Base-by-base conservation (phyloP, 176 grass and related monocot genomes). In the Musa itinerans region DNA sequence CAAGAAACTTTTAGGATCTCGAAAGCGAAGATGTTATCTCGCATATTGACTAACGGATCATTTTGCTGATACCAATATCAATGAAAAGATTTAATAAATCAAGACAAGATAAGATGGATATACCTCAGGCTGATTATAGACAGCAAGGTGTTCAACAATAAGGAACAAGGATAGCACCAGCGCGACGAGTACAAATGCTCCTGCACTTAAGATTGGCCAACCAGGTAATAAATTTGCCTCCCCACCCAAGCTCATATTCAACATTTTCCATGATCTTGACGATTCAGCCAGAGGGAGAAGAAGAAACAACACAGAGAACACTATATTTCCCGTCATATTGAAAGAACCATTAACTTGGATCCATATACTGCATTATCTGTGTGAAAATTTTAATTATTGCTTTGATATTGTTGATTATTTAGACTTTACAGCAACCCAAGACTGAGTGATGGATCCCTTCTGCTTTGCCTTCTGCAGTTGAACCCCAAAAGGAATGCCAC, bases 41-140 rank as follows among this genome's bases (percentile, higher is more conserved):
- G 62, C 20, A 65, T 26, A 65, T 23, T 65, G 62, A 26, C 34
- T 43, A 6, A 43, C 4, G 4, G 34, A 43, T 43, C 34, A 43
- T 6, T 43, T 43, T 43, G 0, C 4, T 43, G 34, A 43, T 6
- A 43, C 34, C 34, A 26, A 27, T 25, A 25, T 25, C 24, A 65
- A 25, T 9, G 24, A 14, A 65, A 65, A 12, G 12, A 25, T 25
- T 65, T 11, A 49, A 50, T 15, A 17, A n/a, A 69, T 52, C 7
- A 69, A 50, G 12, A 17, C 22, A 1, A 3, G 4, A 14, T 19
- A 50, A 70, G n/a, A 70, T 17, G 25, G 81, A 68, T 29, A 50
- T 82, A 94, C 95, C 95, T 98, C 95, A 16, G 95, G 95, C 81
- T 93, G 95, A 73, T 87, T 89, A 78, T 98, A 98, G 57, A 88